phyloP scores from a whole-genome alignment of 371 early-diverging fungal species.

The Smittium culicis region DNA sequence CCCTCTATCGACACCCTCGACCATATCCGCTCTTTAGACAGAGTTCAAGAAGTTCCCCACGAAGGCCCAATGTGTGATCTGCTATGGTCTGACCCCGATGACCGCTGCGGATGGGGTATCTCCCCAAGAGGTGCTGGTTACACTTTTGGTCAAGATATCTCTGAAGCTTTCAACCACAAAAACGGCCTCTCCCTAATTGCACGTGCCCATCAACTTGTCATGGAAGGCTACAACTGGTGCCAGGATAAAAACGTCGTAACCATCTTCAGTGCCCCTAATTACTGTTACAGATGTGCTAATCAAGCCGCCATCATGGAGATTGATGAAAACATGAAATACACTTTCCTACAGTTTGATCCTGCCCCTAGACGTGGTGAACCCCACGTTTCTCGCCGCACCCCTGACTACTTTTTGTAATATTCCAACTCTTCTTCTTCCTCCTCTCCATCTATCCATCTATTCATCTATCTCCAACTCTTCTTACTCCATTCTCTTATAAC shows the following conservation, averaged over 20 bases:
- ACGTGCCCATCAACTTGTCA: slow-evolving; percentile 98
- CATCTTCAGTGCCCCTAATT: slow-evolving; percentile 98
- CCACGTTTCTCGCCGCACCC: slow-evolving; percentile 94
- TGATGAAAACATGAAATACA: slow-evolving; percentile 86
- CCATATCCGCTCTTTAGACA: slow-evolving; percentile 91
- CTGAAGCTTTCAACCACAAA: slow-evolving; percentile 90
- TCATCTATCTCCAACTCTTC: no score
- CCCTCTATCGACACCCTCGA: slow-evolving; percentile 96
- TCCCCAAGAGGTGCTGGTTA: slow-evolving; percentile 98
- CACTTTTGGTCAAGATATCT: slow-evolving; percentile 92
- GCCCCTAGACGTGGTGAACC: slow-evolving; percentile 97
- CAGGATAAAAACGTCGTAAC: slow-evolving; percentile 98
- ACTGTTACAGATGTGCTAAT: slow-evolving; percentile 99
- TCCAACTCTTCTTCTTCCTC: no score
- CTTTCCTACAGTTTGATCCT: slow-evolving; percentile 83
- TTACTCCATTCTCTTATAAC: no score
- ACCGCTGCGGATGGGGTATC: slow-evolving; percentile 95
- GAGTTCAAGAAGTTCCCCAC: slow-evolving; percentile 97
- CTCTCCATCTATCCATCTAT: no score
- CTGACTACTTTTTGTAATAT: slow-evolving; percentile 90
- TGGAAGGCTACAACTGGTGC: slow-evolving; percentile 98
- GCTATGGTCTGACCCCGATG: slow-evolving; percentile 91
- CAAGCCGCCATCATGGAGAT: slow-evolving; percentile 98
- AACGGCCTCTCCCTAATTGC: slow-evolving; percentile 95
- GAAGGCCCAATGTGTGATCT: slow-evolving; percentile 97